Evolutionary conservation across 805 yeast species (phyloP), one percentile per base, ranked within the genome.

Genomic region (Starmerella bombi): DNA sequence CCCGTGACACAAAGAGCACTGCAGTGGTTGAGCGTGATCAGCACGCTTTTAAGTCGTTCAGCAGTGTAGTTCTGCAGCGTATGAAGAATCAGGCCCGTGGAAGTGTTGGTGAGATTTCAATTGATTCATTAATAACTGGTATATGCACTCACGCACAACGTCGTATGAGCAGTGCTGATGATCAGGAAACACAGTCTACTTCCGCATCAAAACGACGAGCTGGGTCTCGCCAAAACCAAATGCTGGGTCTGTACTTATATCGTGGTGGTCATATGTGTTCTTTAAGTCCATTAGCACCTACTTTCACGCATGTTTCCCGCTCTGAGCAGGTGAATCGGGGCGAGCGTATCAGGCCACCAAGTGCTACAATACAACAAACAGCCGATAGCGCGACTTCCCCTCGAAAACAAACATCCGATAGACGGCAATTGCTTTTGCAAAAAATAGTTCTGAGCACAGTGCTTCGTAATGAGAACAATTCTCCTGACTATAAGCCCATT

Each of bases 21-120:
- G 30, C 19, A n/a, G 22, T 44, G 10, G 22, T 41, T 18, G 35
- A 41, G 9, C 19, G 19, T 8, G 50, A 46, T 21, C 50, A 41
- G 41, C 41, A 29, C 14, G 43, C 41, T 6, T 45, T 46, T 16
- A 16, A 12, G 12, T 22, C 25, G n/a, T 12, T 32, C 14, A 25
- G 32, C 12, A 38, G 31, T 3, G 20, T 36, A 20, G 23, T 33
- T 5, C 23, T 27, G 2, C 37, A 41, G 18, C 38, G 46, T 3
- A 22, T 34, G 27, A 30, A 20, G 21, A 41, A 36, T 32, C 39
- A 33, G 31, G 31, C 40, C 15, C 43, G 35, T 18, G 36, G 38
- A 14, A 34, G 8, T n/a, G 30, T 29, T 3, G 40, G 38, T 12
- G 46, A 35, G 18, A 6, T 46, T 12, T 25, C 49, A 2, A 25